Conservation (phyloP, 352 stramenopile genomes). For the Plasmopara viticola region DNA sequence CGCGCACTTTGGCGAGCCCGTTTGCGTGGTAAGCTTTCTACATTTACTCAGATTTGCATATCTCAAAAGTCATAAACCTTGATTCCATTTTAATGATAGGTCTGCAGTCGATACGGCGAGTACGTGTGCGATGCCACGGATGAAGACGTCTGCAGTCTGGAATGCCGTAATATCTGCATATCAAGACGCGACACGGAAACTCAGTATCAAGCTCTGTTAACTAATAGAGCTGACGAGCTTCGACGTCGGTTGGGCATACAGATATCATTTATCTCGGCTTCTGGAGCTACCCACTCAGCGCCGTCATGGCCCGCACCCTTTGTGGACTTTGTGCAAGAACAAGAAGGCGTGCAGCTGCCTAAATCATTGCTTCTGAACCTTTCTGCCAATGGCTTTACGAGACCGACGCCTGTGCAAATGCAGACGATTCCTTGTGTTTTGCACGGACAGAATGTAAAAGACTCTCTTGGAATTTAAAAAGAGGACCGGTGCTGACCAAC, state of each 20-base stretch:
- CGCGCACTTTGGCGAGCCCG: conserved; percentile 27
- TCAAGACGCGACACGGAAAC: conserved; percentile 7
- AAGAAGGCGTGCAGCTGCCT: conserved; percentile 20
- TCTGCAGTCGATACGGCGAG: conserved; percentile 67
- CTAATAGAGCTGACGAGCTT: conserved; percentile 11
- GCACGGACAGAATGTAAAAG: conserved; percentile 33
- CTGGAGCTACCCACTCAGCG: neutral
- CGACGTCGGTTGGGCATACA: conserved; percentile 33
- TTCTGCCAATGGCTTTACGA: conserved; percentile 22
- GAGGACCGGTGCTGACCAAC: neutral
- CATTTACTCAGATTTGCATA: neutral
- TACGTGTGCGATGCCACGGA: conserved; percentile 80
- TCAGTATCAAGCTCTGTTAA: conserved; percentile 3
- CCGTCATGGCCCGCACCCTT: conserved; percentile 8
- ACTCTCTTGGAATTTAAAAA: neutral
- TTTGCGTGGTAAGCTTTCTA: conserved; percentile 32
- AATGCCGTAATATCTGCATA: conserved; percentile 54
- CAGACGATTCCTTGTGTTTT: conserved; percentile 54
- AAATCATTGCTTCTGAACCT: conserved; percentile 39
- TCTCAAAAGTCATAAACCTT: neutral
- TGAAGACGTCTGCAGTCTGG: conserved; percentile 77
- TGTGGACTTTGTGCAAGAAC: conserved; percentile 25
- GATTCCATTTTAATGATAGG: conserved; percentile 13
- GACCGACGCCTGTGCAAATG: conserved; percentile 71
- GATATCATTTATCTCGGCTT: conserved; percentile 1